Conservation (phyloP, 1,139 yeast genomes). For the Candida freyschussii region DNA sequence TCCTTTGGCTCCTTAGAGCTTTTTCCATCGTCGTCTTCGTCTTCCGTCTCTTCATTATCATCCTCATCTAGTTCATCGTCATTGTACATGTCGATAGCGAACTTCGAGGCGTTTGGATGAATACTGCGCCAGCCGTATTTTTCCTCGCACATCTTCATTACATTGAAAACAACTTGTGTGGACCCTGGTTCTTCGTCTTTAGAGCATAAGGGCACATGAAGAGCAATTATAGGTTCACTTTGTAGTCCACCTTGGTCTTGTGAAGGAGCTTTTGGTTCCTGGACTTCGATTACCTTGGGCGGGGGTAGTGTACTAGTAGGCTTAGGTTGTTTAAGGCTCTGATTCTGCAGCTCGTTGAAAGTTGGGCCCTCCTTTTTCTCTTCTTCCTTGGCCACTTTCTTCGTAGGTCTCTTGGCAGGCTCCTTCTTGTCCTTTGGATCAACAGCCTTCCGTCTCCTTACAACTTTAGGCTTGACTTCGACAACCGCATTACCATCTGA, state of each 20-base stretch:
- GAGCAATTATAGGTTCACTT: slow-evolving; percentile 48
- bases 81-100: slow-evolving; percentile 56
- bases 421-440: slow-evolving; percentile 1
- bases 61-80: slow-evolving; percentile 58
- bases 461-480: slow-evolving; percentile 2
- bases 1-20: slow-evolving; percentile 26
- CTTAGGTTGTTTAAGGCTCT: slow-evolving; percentile 17
- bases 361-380: slow-evolving; percentile 3
- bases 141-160: slow-evolving; percentile 74
- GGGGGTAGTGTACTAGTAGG: slow-evolving; percentile 22
- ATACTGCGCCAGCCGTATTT: slow-evolving; percentile 76
- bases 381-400: background rate
- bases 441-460: slow-evolving; percentile 5
- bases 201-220: slow-evolving; percentile 49
- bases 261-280: slow-evolving; percentile 28
- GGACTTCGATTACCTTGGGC: slow-evolving; percentile 24
- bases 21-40: slow-evolving; percentile 39
- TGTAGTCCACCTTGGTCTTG: slow-evolving; percentile 17
- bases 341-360: slow-evolving; percentile 20
- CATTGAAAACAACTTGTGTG: slow-evolving; percentile 73
- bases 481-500: background rate
- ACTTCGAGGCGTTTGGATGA: slow-evolving; percentile 55
- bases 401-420: background rate
- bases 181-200: slow-evolving; percentile 54
- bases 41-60: slow-evolving; percentile 54